Percentiles rank a stretch among this genome's conserved stretches.
Evolutionary conservation across 225 moss, liverwort and hornwort species (phyloP).

Genomic region (Straminergon stramineum): DNA sequence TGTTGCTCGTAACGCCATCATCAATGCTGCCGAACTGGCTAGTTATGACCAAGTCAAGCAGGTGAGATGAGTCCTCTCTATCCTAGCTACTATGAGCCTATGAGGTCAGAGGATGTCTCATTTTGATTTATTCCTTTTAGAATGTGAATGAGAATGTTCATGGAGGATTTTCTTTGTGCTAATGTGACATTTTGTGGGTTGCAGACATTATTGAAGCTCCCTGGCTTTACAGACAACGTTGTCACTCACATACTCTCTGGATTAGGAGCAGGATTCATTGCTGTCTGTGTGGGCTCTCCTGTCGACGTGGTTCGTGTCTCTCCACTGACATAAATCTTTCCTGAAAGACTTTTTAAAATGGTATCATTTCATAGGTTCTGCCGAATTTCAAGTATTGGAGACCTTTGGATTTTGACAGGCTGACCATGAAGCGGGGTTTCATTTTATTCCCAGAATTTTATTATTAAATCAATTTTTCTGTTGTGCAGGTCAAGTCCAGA

Average conservation of each 20-base stretch:
- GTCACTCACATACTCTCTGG: conserved; percentile 88
- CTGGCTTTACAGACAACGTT: conserved; percentile 87
- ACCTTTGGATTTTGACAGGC: background rate
- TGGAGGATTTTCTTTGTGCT: background rate
- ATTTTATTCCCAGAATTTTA: background rate
- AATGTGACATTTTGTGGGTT: background rate
- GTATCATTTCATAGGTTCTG: background rate
- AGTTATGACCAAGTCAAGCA: conserved; percentile 99
- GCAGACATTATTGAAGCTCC: conserved; percentile 90
- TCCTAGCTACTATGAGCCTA: background rate
- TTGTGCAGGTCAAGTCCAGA: conserved; percentile 92
- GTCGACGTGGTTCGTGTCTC: conserved; percentile 86
- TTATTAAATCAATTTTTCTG: background rate
- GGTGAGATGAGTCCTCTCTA: conserved; percentile 20
- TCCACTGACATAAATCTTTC: background rate
- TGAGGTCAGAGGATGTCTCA: background rate
- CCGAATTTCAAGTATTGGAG: background rate
- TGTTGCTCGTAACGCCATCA: conserved; percentile 93
- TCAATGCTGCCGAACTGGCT: conserved; percentile 96
- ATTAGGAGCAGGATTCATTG: conserved; percentile 91
- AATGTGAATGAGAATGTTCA: background rate
- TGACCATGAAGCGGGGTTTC: background rate
- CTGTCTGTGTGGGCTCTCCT: conserved; percentile 94
- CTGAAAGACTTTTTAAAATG: background rate
- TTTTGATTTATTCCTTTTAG: background rate